These are phyloP conservation scores for Pleomassaria siparia DNA, from an alignment of 2,329 filamentous ascomycete genomes.

Conservation along the genomic window DNA sequence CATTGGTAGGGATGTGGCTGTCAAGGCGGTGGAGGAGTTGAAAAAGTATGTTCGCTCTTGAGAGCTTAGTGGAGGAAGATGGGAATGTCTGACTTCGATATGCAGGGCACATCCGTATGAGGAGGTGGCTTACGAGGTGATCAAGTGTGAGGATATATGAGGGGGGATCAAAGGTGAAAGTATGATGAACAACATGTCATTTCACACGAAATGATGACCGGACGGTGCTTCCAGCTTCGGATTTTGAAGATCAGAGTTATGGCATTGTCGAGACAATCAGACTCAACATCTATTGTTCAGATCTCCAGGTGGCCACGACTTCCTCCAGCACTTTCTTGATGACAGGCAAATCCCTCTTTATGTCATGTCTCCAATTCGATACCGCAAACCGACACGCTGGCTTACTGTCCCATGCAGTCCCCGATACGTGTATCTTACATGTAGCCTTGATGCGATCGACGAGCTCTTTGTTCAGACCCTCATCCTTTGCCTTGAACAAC, in stretches of 20 bases:
- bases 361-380: slow-evolving; percentile 78
- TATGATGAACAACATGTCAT: too few relatives aligned
- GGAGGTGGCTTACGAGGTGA: slow-evolving; percentile 49
- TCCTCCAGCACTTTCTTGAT: slow-evolving; percentile 63
- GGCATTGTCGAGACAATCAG: not conserved
- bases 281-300: not conserved
- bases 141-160: slow-evolving; percentile 49
- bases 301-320: slow-evolving; percentile 18
- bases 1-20: slow-evolving; percentile 58
- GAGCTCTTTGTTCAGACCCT: slow-evolving; percentile 64
- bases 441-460: slow-evolving; percentile 72
- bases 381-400: slow-evolving; percentile 82
- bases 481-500: slow-evolving; percentile 72
- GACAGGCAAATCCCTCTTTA: slow-evolving; percentile 65
- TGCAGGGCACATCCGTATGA: slow-evolving; percentile 50
- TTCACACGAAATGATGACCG: too few relatives aligned
- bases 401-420: slow-evolving; percentile 73
- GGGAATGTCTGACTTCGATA: slow-evolving; percentile 4
- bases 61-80: not conserved
- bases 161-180: too few relatives aligned
- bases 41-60: slow-evolving; percentile 57
- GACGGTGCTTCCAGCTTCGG: too few relatives aligned
- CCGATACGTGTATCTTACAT: slow-evolving; percentile 77
- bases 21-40: slow-evolving; percentile 62
- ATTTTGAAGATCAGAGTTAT: not conserved